These are phyloP conservation scores for Nakazawaea anatomiae DNA, from an alignment of 805 yeast genomes.

Conservation along the genomic window DNA sequence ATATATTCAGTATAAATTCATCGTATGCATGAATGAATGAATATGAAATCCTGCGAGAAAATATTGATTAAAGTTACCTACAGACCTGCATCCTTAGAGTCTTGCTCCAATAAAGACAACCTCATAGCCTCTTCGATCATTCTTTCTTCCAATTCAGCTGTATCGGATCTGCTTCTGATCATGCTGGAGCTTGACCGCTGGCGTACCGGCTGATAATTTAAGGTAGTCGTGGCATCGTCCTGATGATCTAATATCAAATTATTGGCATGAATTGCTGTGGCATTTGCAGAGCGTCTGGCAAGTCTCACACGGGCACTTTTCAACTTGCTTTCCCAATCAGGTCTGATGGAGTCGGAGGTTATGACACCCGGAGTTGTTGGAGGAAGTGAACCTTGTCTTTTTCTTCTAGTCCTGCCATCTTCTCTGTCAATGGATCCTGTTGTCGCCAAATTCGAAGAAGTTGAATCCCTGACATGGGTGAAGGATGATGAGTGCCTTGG, in stretches of 20 bases:
- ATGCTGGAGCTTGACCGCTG: constrained; percentile 13
- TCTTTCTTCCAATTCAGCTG: constrained; percentile 52
- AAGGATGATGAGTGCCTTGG: constrained; percentile 15
- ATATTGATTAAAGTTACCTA: too few relatives aligned
- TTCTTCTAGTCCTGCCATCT: constrained; percentile 13
- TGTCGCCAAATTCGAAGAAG: neutral
- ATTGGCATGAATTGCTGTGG: constrained; percentile 88
- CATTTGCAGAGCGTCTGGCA: constrained; percentile 88
- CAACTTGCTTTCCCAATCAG: constrained; percentile 85
- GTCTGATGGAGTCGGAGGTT: constrained; percentile 78
- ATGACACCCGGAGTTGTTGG: constrained; percentile 66
- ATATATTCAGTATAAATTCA: neutral
- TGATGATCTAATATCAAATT: constrained; percentile 49
- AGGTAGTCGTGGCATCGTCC: constrained; percentile 14
- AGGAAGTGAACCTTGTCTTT: constrained; percentile 52
- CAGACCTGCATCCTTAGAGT: constrained; percentile 27
- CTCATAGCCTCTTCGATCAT: constrained; percentile 85
- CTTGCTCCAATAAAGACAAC: constrained; percentile 63
- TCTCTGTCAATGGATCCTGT: neutral
- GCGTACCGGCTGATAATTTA: constrained; percentile 10
- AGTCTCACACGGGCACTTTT: constrained; percentile 66
- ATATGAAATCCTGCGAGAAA: too few relatives aligned
- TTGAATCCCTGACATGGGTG: neutral
- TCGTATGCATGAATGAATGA: constrained; percentile 18
- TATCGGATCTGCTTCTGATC: constrained; percentile 16